Evolutionary conservation across 164 flowering plant genomes (phyloP).

Genomic region (Aristolochia californica): DNA sequence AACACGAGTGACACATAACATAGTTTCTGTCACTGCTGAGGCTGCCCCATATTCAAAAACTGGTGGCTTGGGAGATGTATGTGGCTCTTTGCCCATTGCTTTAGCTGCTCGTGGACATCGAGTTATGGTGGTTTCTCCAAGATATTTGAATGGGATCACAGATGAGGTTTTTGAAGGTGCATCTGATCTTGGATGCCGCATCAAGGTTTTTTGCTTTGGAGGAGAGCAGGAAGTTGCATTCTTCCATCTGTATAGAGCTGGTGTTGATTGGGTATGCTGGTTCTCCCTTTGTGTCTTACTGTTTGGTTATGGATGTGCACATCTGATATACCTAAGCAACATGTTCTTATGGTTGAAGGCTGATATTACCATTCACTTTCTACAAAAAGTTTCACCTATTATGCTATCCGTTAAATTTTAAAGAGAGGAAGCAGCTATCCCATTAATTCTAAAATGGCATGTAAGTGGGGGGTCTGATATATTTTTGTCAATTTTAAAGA

Average conservation of each 20-base stretch:
- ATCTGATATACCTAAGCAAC: too few species aligned
- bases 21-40: conserved; percentile 79
- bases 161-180: conserved; percentile 44
- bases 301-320: background rate
- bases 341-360: too few species aligned
- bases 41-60: conserved; percentile 95
- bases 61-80: conserved; percentile 95
- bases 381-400: too few species aligned
- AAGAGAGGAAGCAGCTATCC: too few species aligned
- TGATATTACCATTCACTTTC: too few species aligned
- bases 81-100: conserved; percentile 90
- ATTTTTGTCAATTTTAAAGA: too few species aligned
- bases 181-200: conserved; percentile 28
- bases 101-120: conserved; percentile 81
- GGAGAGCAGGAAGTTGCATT: conserved; percentile 68
- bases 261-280: conserved; percentile 87
- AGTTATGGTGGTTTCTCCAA: conserved; percentile 91
- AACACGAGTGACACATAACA: conserved; percentile 31
- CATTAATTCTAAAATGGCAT: too few species aligned
- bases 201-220: conserved; percentile 62
- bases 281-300: background rate
- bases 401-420: too few species aligned
- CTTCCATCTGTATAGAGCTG: conserved; percentile 75
- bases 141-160: conserved; percentile 54
- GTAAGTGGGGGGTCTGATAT: too few species aligned